These are phyloP conservation scores for Candida anutae DNA, from an alignment of 1,139 yeast genomes.

Conservation along the genomic window DNA sequence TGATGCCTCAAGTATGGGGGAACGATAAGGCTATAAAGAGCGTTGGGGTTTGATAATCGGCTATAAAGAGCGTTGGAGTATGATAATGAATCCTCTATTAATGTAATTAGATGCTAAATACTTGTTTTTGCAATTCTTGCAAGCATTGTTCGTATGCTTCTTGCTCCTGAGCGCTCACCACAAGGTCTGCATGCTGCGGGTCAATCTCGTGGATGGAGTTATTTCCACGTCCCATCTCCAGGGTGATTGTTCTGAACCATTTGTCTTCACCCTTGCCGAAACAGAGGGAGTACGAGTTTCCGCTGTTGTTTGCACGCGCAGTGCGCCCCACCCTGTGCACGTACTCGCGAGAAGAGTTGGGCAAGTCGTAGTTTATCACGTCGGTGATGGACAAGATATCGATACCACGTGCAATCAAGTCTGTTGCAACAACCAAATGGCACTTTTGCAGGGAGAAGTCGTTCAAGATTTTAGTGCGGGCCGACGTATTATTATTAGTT, in stretches of 20 bases:
- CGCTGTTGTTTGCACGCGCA: constrained; percentile 79
- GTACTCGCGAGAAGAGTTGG: constrained; percentile 82
- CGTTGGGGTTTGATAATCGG: too few species aligned
- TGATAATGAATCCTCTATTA: too few species aligned
- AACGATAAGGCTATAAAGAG: too few species aligned
- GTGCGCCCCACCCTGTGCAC: constrained; percentile 96
- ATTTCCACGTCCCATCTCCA: constrained; percentile 27
- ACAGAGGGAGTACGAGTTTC: constrained; percentile 64
- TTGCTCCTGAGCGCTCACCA: constrained; percentile 21
- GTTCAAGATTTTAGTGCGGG: constrained; percentile 41
- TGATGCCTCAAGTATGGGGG: too few species aligned
- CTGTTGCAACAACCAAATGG: constrained; percentile 73
- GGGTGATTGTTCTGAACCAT: constrained; percentile 51
- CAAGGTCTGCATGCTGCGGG: constrained; percentile 11
- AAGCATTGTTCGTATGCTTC: constrained; percentile 18
- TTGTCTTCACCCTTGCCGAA: constrained; percentile 70
- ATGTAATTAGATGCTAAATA: constrained; percentile 3
- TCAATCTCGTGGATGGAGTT: constrained; percentile 17
- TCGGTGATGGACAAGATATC: constrained; percentile 66
- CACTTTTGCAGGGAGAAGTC: constrained; percentile 46
- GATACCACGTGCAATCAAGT: constrained; percentile 90
- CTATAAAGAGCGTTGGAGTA: too few species aligned
- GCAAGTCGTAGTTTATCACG: constrained; percentile 86
- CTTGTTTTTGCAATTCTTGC: constrained; percentile 18
- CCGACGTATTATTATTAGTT: constrained; percentile 39